A percentile compares a stretch with the other conserved stretches of the same genome.
Conservation (phyloP, 331 rosid species). For the Quercus tomentella region DNA sequence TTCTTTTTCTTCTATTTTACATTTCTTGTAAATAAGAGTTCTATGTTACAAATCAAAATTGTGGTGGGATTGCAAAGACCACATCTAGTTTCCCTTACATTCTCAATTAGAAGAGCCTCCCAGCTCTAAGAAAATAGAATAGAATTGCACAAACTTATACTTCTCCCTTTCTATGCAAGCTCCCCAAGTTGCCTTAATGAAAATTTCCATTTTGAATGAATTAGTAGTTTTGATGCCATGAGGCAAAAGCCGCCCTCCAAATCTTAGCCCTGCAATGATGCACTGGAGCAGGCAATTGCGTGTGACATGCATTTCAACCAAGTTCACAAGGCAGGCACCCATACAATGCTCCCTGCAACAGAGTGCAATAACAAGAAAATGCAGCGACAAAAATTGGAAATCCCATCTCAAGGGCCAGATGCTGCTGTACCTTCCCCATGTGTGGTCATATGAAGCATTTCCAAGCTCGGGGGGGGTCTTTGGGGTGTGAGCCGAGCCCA, state of each 20-base stretch:
- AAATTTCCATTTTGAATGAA: slow-evolving; percentile 48
- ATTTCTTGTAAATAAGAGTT: slow-evolving; percentile 58
- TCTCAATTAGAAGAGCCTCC: slow-evolving; percentile 56
- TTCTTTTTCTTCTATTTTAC: slow-evolving; percentile 55
- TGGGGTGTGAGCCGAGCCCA: slow-evolving; percentile 15
- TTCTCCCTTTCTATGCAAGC: slow-evolving; percentile 34
- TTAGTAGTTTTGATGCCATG: slow-evolving; percentile 21
- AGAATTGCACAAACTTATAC: slow-evolving; percentile 44
- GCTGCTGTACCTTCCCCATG: slow-evolving; percentile 20
- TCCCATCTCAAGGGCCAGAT: slow-evolving; percentile 20
- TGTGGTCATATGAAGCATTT: slow-evolving; percentile 21
- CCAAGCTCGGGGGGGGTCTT: not conserved
- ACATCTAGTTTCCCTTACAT: slow-evolving; percentile 61
- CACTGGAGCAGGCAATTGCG: slow-evolving; percentile 10
- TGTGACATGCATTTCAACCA: slow-evolving; percentile 18
- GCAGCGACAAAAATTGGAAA: slow-evolving; percentile 23
- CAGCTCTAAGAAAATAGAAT: slow-evolving; percentile 44
- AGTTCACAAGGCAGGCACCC: slow-evolving; percentile 18
- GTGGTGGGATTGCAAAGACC: slow-evolving; percentile 70
- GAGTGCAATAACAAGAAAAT: slow-evolving; percentile 26
- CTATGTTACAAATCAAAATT: slow-evolving; percentile 97
- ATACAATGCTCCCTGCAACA: slow-evolving; percentile 21
- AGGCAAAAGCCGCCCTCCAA: slow-evolving; percentile 22
- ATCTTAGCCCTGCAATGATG: slow-evolving; percentile 15
- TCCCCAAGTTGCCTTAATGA: slow-evolving; percentile 35